A percentile compares a stretch with the other conserved stretches of the same genome.
Conservation (phyloP, 2,329 filamentous ascomycete genomes). For the Penicillium sp. region DNA sequence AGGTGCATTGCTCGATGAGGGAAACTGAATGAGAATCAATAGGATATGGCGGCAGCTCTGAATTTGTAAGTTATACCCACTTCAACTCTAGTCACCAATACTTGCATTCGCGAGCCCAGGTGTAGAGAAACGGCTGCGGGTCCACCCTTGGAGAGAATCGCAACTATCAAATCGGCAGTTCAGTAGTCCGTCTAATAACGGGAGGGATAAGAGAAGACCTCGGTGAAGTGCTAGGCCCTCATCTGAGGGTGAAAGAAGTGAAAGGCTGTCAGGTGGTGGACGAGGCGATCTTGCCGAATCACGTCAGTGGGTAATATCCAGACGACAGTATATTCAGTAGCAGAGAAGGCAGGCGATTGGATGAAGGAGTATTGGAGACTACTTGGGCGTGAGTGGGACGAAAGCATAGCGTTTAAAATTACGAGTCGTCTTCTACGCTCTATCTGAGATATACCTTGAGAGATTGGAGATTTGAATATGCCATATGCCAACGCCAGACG, state of each 20-base stretch:
- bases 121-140: not conserved
- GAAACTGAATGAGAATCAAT: not conserved
- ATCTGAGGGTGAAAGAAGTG: too few species aligned
- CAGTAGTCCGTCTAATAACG: too few species aligned
- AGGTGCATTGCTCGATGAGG: not conserved
- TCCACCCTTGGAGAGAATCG: not conserved
- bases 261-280: too few species aligned
- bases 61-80: not conserved
- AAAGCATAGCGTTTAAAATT: not conserved
- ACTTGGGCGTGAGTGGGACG: not conserved
- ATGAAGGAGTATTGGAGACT: conserved; percentile 26
- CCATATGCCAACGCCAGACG: not conserved
- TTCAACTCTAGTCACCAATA: not conserved
- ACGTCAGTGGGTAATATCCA: too few species aligned
- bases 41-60: too few species aligned
- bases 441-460: not conserved
- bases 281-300: too few species aligned
- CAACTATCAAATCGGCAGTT: too few species aligned
- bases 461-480: not conserved
- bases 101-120: not conserved
- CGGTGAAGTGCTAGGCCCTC: too few species aligned
- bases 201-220: too few species aligned
- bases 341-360: too few species aligned
- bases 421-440: too few species aligned
- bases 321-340: too few species aligned